Evolutionary conservation across 2,329 filamentous ascomycete genomes (phyloP).

Genomic region (Escovopsis sp.): DNA sequence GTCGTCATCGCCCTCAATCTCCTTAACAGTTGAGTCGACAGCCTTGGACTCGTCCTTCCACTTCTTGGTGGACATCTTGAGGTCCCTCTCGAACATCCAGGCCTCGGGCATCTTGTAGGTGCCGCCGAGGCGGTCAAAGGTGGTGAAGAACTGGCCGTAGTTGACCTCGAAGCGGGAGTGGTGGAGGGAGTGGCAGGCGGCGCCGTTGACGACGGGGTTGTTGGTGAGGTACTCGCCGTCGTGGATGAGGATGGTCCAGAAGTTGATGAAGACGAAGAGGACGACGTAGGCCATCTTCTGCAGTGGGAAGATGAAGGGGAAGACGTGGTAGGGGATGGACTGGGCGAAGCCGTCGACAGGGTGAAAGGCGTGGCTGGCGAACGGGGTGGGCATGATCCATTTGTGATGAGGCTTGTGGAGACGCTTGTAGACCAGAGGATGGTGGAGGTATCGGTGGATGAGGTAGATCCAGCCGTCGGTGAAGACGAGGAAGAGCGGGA

Average conservation of each 20-base stretch:
- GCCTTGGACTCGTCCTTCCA: constrained; percentile 66
- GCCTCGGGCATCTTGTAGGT: constrained; percentile 78
- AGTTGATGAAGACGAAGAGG: constrained; percentile 84
- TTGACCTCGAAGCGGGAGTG: constrained; percentile 50
- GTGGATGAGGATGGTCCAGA: constrained; percentile 94
- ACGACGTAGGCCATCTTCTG: constrained; percentile 80
- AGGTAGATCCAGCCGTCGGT: constrained; percentile 87
- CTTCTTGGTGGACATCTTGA: constrained; percentile 68
- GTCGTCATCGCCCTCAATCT: constrained; percentile 48
- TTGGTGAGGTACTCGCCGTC: constrained; percentile 91
- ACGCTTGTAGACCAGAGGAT: constrained; percentile 62
- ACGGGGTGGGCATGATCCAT: constrained; percentile 98
- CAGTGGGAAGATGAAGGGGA: constrained; percentile 82
- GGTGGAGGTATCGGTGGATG: constrained; percentile 77
- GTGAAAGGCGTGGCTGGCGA: constrained; percentile 87
- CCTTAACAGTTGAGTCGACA: constrained; percentile 61
- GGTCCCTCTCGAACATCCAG: constrained; percentile 73
- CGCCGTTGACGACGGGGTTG: constrained; percentile 83
- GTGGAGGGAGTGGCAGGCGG: constrained; percentile 72
- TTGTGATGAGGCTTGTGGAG: constrained; percentile 98
- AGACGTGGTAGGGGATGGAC: constrained; percentile 82
- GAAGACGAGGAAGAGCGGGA: constrained; percentile 76
- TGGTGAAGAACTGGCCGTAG: constrained; percentile 86
- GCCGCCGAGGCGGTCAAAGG: constrained; percentile 78
- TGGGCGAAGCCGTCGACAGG: constrained; percentile 83